These are phyloP conservation scores for Cladorrhinum sp. DNA, from an alignment of 2,329 filamentous ascomycete species.

Conservation along the genomic window DNA sequence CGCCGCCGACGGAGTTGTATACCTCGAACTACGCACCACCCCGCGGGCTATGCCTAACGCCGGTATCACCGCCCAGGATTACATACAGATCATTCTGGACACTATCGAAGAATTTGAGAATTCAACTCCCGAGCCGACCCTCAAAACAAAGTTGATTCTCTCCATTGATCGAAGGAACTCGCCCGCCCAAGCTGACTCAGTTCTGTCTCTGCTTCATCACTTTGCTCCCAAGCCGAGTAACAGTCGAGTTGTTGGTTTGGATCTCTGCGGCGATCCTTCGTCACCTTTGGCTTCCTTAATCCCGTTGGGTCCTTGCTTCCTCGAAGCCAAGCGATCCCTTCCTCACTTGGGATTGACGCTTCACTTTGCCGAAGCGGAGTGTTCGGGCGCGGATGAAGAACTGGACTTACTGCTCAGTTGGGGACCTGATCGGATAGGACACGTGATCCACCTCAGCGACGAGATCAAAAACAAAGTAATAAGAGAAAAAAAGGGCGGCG, in stretches of 20 bases:
- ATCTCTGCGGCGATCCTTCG: conserved; percentile 72
- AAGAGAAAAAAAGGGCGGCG: conserved; percentile 52
- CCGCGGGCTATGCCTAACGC: conserved; percentile 59
- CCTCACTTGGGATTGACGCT: conserved; percentile 63
- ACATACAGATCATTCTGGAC: conserved; percentile 64
- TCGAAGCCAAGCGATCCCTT: conserved; percentile 44
- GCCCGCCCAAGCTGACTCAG: conserved; percentile 55
- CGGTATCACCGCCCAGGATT: conserved; percentile 57
- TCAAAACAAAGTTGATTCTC: conserved; percentile 67
- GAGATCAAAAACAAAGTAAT: conserved; percentile 52
- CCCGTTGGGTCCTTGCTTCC: conserved; percentile 58
- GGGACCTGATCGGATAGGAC: conserved; percentile 66
- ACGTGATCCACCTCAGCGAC: conserved; percentile 72
- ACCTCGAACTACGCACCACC: conserved; percentile 78
- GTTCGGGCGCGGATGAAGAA: conserved; percentile 57
- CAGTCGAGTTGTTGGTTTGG: conserved; percentile 64
- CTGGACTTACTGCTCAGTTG: conserved; percentile 62
- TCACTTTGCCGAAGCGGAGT: conserved; percentile 71
- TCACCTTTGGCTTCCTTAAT: conserved; percentile 41
- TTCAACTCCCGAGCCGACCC: conserved; percentile 23
- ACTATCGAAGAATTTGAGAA: conserved; percentile 55
- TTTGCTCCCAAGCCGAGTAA: conserved; percentile 34
- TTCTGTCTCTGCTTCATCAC: conserved; percentile 60
- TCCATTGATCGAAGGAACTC: conserved; percentile 69
- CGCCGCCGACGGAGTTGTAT: conserved; percentile 66